phyloP scores from a whole-genome alignment of 805 yeast genomes.

The Myxozyma nipponensis region DNA sequence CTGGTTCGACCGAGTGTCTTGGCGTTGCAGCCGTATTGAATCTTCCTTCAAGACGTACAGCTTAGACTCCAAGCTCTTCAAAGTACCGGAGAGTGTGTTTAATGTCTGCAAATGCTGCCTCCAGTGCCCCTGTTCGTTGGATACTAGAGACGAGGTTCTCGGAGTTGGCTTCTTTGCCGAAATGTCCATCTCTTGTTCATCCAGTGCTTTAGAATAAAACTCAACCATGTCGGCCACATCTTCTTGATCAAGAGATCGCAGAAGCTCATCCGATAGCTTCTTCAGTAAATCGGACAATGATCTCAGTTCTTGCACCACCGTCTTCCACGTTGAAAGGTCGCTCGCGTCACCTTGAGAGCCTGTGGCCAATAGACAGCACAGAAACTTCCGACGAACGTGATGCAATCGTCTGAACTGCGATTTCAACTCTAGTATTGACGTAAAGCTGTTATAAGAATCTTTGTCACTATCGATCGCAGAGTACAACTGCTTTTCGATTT shows the following conservation, averaged over 20 bases:
- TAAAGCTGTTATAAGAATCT: background rate
- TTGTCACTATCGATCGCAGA: conserved; percentile 1
- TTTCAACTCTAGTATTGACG: conserved; percentile 17
- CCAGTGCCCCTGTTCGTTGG: conserved; percentile 5
- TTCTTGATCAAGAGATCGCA: conserved; percentile 1
- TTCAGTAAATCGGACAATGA: conserved; percentile 19
- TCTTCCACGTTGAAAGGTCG: conserved; percentile 21
- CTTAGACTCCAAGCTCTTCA: conserved; percentile 28
- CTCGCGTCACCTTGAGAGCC: conserved; percentile 23
- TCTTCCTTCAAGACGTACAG: conserved; percentile 24
- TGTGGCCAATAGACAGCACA: conserved; percentile 29
- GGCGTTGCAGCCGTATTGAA: conserved; percentile 10
- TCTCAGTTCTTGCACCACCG: conserved; percentile 16
- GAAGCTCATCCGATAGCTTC: conserved; percentile 13
- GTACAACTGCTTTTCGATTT: background rate
- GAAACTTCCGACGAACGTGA: conserved; percentile 21
- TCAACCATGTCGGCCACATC: conserved; percentile 12
- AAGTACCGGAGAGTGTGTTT: conserved; percentile 17
- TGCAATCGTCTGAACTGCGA: conserved; percentile 21
- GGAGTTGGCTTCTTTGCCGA: background rate
- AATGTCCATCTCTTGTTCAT: background rate
- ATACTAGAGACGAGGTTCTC: background rate
- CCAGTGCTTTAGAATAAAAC: conserved; percentile 7
- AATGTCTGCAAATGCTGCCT: conserved; percentile 18
- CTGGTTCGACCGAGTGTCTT: conserved; percentile 2